A percentile compares a stretch with the other conserved stretches of the same genome.
These are phyloP conservation scores for Xylariaceae sp. DNA, from an alignment of 2,329 filamentous ascomycete genomes.

Conservation along the genomic window DNA sequence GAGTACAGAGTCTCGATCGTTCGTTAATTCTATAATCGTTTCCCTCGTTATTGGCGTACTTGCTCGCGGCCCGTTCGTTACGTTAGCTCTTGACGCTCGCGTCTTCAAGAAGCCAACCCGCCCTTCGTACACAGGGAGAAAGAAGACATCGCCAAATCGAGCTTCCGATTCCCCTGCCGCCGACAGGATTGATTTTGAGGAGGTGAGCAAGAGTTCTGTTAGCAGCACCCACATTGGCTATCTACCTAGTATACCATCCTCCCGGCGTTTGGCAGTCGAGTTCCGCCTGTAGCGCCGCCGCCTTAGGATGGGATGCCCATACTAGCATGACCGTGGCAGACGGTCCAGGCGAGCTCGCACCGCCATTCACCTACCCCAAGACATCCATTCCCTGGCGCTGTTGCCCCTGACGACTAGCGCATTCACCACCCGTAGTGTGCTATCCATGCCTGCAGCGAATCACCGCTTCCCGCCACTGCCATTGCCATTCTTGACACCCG, in stretches of 20 bases:
- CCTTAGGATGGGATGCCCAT: not conserved
- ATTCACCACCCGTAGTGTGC: not conserved
- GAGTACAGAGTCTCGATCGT: constrained; percentile 24
- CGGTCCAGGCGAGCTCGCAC: not conserved
- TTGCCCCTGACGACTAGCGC: not conserved
- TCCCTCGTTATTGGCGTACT: constrained; percentile 12
- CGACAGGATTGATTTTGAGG: constrained; percentile 3
- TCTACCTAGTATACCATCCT: not conserved
- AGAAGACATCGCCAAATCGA: constrained; percentile 1
- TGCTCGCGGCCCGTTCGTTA: constrained; percentile 4
- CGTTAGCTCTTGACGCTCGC: not conserved
- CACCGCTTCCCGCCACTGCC: not conserved
- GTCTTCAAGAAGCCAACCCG: constrained; percentile 3
- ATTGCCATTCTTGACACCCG: not conserved
- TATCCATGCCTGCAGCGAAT: not conserved
- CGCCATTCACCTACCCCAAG: not conserved
- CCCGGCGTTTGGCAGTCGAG: not conserved
- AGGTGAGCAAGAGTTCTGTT: constrained; percentile 11
- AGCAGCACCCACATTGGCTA: not conserved
- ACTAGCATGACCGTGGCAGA: not conserved
- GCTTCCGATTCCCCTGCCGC: not conserved
- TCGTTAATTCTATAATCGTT: constrained; percentile 19
- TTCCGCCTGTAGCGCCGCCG: not conserved
- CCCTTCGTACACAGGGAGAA: constrained; percentile 5
- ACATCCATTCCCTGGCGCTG: not conserved